Percentiles rank a stretch among this genome's conserved stretches.
Conservation (phyloP, 257 asterid species). For the Solanum virginianum region DNA sequence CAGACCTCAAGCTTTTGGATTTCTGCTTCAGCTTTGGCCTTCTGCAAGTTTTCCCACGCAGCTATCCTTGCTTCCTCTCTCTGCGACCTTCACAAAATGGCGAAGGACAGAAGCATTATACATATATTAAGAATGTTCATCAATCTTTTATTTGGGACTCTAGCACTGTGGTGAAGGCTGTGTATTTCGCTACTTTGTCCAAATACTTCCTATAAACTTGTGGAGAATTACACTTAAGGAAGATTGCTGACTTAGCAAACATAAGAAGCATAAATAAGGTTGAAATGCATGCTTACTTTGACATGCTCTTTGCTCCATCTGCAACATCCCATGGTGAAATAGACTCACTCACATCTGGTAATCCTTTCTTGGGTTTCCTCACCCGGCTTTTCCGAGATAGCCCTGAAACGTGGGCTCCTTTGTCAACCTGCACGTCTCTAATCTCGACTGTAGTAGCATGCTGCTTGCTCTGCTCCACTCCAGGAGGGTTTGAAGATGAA, state of each 20-base stretch:
- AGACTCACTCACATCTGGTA: background rate
- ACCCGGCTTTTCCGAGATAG: background rate
- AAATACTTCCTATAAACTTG: background rate
- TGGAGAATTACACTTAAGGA: background rate
- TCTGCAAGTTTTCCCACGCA: conserved; percentile 78
- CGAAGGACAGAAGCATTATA: background rate
- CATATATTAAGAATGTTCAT: background rate
- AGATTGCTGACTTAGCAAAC: background rate
- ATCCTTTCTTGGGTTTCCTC: background rate
- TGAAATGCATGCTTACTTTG: background rate
- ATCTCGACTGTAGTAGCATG: conserved; percentile 29
- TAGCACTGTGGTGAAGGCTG: background rate
- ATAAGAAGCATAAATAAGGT: background rate
- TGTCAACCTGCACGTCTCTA: conserved; percentile 10
- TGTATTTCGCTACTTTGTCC: background rate
- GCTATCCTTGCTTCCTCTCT: conserved; percentile 57
- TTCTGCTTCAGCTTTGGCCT: conserved; percentile 69
- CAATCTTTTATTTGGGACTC: background rate
- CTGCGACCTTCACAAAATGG: conserved; percentile 15
- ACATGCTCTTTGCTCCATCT: background rate
- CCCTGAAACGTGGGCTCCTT: background rate
- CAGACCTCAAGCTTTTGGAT: conserved; percentile 52
- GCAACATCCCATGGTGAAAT: background rate
- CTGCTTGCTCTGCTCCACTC: conserved; percentile 10
- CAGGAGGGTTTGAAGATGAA: conserved; percentile 22